Conservation (phyloP, 768 basidiomycete species). For the Podaxis mareebaensis region DNA sequence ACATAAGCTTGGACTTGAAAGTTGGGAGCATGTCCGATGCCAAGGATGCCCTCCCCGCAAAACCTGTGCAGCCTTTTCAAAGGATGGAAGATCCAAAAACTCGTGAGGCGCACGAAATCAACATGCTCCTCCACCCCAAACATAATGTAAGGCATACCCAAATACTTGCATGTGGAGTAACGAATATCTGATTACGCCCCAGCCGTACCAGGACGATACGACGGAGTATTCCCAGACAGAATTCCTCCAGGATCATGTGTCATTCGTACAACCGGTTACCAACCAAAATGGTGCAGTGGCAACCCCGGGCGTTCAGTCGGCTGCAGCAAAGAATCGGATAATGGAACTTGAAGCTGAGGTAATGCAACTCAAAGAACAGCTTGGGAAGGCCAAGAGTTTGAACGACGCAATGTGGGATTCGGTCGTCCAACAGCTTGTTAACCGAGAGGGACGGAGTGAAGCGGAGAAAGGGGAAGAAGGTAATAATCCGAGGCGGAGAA, state of each 20-base stretch:
- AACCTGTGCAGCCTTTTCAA: constrained; percentile 70
- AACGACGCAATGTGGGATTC: constrained; percentile 95
- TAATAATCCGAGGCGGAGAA: constrained; percentile 17
- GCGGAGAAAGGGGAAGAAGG: constrained; percentile 22
- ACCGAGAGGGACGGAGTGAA: constrained; percentile 19
- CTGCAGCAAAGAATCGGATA: constrained; percentile 55
- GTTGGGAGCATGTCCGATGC: constrained; percentile 39
- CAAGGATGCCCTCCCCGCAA: constrained; percentile 65
- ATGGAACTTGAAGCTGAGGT: constrained; percentile 75
- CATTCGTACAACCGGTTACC: constrained; percentile 54
- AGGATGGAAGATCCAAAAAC: constrained; percentile 67
- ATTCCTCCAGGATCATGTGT: constrained; percentile 64
- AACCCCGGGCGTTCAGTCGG: constrained; percentile 20
- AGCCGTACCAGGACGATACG: constrained; percentile 33
- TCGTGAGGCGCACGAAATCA: constrained; percentile 70
- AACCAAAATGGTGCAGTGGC: constrained; percentile 21
- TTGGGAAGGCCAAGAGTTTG: constrained; percentile 84
- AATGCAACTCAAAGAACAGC: constrained; percentile 59
- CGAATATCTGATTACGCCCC: neutral
- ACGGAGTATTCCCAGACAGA: constrained; percentile 51
- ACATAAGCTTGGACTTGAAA: constrained; percentile 58
- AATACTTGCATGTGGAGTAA: neutral
- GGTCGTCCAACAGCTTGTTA: constrained; percentile 65
- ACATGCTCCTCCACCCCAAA: constrained; percentile 56
- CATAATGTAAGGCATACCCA: constrained; percentile 36